These are phyloP conservation scores for Lentinula sp. DNA, from an alignment of 768 basidiomycete genomes.

Conservation along the genomic window DNA sequence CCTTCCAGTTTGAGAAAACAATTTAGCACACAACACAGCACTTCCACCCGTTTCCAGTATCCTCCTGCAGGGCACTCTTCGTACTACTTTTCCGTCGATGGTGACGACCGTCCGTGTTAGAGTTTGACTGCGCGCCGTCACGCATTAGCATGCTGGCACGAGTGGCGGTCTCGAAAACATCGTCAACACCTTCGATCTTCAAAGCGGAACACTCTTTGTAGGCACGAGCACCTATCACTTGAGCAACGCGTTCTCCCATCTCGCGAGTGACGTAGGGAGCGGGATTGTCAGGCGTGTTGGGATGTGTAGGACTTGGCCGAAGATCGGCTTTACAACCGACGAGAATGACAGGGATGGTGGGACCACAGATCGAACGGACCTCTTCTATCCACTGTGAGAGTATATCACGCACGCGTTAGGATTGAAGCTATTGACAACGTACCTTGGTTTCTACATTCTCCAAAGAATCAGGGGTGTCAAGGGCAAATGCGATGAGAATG, in stretches of 20 bases:
- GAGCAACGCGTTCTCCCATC: constrained; percentile 78
- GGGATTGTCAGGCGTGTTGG: constrained; percentile 38
- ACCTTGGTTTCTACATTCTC: constrained; percentile 96
- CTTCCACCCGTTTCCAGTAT: constrained; percentile 39
- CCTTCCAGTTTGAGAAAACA: not conserved
- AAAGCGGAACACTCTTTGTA: constrained; percentile 95
- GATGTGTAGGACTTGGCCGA: constrained; percentile 51
- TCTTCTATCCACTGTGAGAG: constrained; percentile 89
- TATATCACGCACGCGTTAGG: constrained; percentile 5
- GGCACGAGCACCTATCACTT: constrained; percentile 80
- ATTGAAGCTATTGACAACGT: constrained; percentile 14
- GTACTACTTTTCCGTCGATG: constrained; percentile 52
- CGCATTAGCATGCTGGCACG: constrained; percentile 95
- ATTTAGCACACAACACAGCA: constrained; percentile 68
- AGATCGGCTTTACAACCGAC: constrained; percentile 97
- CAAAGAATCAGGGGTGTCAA: constrained; percentile 94
- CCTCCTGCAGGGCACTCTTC: constrained; percentile 32
- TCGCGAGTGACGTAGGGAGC: constrained; percentile 63
- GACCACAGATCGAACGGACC: constrained; percentile 93
- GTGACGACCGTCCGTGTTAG: constrained; percentile 32
- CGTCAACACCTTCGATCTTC: constrained; percentile 89
- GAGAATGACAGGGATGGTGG: constrained; percentile 86
- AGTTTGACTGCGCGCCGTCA: constrained; percentile 62
- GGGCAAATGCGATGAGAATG: constrained; percentile 94
- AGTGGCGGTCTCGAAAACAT: constrained; percentile 96